Evolutionary conservation across 2,329 filamentous ascomycete genomes (phyloP).

Genomic region (Aschersonia sp.): DNA sequence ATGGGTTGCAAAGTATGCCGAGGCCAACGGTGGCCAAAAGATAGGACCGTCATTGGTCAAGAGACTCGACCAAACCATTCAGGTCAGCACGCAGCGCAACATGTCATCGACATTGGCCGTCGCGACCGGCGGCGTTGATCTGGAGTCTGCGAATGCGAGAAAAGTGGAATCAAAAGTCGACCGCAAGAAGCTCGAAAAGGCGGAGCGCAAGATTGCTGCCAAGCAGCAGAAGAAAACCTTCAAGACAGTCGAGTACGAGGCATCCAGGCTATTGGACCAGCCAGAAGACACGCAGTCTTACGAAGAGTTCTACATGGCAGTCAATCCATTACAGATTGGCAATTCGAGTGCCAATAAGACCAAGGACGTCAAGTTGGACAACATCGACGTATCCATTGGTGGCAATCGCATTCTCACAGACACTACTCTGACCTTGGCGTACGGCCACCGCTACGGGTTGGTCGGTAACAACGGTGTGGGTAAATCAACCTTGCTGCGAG

Average conservation of each 20-base stretch:
- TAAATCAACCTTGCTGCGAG: constrained; percentile 87
- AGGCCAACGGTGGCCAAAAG: constrained; percentile 55
- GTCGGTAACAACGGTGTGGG: constrained; percentile 99
- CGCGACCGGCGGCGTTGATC: constrained; percentile 68
- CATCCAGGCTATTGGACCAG: constrained; percentile 74
- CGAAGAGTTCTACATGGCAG: constrained; percentile 99
- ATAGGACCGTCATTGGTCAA: constrained; percentile 64
- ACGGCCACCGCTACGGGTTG: constrained; percentile 87
- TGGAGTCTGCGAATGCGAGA: constrained; percentile 81
- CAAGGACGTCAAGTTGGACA: constrained; percentile 97
- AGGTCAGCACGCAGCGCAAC: constrained; percentile 85
- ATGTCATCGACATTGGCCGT: constrained; percentile 92
- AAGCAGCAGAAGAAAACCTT: constrained; percentile 98
- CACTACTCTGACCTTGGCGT: constrained; percentile 78
- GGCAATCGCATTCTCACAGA: constrained; percentile 82
- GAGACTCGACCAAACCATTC: constrained; percentile 84
- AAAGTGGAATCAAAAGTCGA: constrained; percentile 98
- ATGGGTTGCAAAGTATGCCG: constrained; percentile 72
- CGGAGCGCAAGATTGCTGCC: constrained; percentile 89
- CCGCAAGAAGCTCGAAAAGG: constrained; percentile 97
- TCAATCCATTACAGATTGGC: constrained; percentile 89
- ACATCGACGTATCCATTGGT: constrained; percentile 85
- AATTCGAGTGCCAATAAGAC: constrained; percentile 63
- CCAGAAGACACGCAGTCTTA: constrained; percentile 78
- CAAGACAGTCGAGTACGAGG: constrained; percentile 97